Evolutionary conservation across 2,329 filamentous ascomycete species (phyloP).

Genomic region (Pseudogymnoascus sp.): DNA sequence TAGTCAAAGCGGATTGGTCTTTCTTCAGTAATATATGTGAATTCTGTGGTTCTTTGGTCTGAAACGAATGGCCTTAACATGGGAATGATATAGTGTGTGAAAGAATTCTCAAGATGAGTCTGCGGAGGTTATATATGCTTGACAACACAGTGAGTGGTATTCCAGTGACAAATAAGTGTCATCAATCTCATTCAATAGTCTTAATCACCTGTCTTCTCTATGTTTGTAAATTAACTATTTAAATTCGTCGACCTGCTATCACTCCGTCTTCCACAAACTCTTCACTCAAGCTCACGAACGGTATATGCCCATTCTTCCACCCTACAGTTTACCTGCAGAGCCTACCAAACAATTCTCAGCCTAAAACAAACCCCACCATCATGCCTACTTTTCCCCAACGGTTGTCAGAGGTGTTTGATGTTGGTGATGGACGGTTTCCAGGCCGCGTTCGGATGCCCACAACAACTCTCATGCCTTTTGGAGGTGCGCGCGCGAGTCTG

Average conservation of each 20-base stretch:
- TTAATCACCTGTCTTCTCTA: background rate
- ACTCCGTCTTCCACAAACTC: background rate
- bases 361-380: background rate
- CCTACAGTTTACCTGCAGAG: background rate
- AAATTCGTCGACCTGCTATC: background rate
- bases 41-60: background rate
- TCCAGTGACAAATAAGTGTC: background rate
- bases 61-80: background rate
- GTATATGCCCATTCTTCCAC: background rate
- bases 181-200: background rate
- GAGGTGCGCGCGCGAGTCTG: background rate
- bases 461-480: background rate
- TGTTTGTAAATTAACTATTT: background rate
- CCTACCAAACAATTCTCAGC: background rate
- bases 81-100: background rate
- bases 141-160: background rate
- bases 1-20: background rate
- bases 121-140: too few relatives aligned
- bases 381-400: background rate
- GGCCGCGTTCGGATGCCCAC: background rate
- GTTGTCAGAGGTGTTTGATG: background rate
- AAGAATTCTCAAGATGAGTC: background rate
- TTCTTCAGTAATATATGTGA: too few relatives aligned
- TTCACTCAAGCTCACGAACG: background rate
- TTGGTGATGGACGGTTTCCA: background rate